Base-by-base conservation (phyloP, 768 basidiomycete genomes). In the Pleurotus pulmonarius region DNA sequence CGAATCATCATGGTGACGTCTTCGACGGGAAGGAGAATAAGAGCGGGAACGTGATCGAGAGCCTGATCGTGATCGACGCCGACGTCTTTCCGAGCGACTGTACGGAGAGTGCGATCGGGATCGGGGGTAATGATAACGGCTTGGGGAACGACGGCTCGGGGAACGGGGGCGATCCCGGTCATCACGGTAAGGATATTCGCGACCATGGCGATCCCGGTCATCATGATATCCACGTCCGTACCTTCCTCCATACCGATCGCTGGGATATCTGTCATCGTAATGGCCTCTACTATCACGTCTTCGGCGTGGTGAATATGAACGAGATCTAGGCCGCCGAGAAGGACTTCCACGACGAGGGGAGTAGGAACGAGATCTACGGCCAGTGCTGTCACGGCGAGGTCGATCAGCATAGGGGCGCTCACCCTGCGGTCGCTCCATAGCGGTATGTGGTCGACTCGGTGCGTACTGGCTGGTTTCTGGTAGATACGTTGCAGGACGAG, bases 11-110 rank as follows among this genome's bases (percentile, higher is more conserved):
- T 20, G 20, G 22, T 18, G 46, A 55, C 55, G 47, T 43, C 47
- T 43, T 13, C 49, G 20, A 20, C 20, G 40, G 18, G 57, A n/a
- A 41, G 58, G 26, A 46, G 29, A 58, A 39, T 56, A 49, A 52
- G 37, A 58, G 47, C 55, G 64, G 53, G 68, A 65, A 37, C 51
- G 62, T 11, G 72, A 67, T 25, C 64, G 63, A 18, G 70, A 67
- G 15, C 59, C 61, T 18, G 63, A 64, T 20, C 20, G 20, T 20
- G 29, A 26, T 13, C 48, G 48, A 49, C 25, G 38, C 6, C 40
- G 22, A 22, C 29, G 29, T 18, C 58, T 53, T 20, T 56, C 58
- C 37, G 58, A 60, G 18, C 41, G 41, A 44, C 22, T 34, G 29
- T 34, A 34, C 2, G 29, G 29, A 34, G 29, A 34, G 29, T 34